Evolutionary conservation across 345 rosid species (phyloP), one percentile per base, ranked within the genome.

Genomic region (Eucalyptus fibrosa): DNA sequence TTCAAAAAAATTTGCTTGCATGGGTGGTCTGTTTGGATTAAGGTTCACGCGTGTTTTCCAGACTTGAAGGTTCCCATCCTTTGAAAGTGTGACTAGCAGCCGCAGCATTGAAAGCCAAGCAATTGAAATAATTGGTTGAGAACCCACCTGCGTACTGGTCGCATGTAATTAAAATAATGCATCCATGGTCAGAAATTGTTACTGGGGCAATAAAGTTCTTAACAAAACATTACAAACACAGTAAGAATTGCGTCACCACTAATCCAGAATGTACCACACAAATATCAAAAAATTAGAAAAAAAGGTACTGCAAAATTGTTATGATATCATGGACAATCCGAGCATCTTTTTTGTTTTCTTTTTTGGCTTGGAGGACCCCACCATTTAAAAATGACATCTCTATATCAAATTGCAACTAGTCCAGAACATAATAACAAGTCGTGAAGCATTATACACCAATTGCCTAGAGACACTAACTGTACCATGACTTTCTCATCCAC

Each of bases 1-100:
- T 92, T 98, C 99, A 92, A 98, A 98, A n/a, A 98, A 98, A 91
- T 95, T 96, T 82, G 98, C 97, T 94, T 95, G 98, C 93, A 95
- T 94, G 7, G 98, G 96, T 92, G 99, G 98, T 88, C 96, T 95
- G 91, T 96, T 97, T 50, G 99, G 98, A 93, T 98, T 96, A 60
- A 95, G 92, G 17, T 93, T 92, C 88, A 95, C 93, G 62, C 98
- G 93, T 77, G 98, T 97, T 92, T 96, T 98, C 99, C 99, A 98
- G 50, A 96, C 98, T 92, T 98, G 99, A 92, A 98, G 94, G 89
- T 94, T 91, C 87, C 99, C 99, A 93, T 98, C 99, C 94, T 94
- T 97, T 87, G 96, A 95, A 85, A 98, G 94, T 89, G 98, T 96
- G 88, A 97, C 95, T 91, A 97, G 98, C 86, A 96, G 92, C 90